These are phyloP conservation scores for Plectosphaerella plurivora DNA, from an alignment of 2,329 filamentous ascomycete species.

Conservation along the genomic window DNA sequence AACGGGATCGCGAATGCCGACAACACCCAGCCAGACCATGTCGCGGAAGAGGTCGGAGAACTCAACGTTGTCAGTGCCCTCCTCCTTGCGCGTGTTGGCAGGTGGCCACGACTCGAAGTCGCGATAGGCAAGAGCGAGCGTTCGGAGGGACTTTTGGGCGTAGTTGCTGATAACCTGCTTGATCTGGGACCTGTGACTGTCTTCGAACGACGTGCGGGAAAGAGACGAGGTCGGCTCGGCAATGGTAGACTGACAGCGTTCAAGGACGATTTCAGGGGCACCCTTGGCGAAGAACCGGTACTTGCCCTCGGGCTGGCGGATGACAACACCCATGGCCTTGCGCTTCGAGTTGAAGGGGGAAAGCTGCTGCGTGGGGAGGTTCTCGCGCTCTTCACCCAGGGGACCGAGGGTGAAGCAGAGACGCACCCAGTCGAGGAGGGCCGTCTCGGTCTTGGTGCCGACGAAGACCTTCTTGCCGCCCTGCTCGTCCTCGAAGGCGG, in stretches of 20 bases:
- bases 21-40: slow-evolving; percentile 37
- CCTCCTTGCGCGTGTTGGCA: slow-evolving; percentile 54
- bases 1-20: slow-evolving; percentile 13
- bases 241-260: slow-evolving; percentile 35
- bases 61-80: slow-evolving; percentile 49
- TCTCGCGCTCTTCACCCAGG: slow-evolving; percentile 41
- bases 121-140: slow-evolving; percentile 61
- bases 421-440: slow-evolving; percentile 33
- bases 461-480: slow-evolving; percentile 39
- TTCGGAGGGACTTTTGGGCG: slow-evolving; percentile 62
- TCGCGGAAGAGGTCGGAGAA: slow-evolving; percentile 34
- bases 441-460: slow-evolving; percentile 52
- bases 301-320: slow-evolving; percentile 19
- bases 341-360: slow-evolving; percentile 47
- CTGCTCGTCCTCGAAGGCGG: slow-evolving; percentile 46
- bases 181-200: slow-evolving; percentile 21
- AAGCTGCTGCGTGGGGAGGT: slow-evolving; percentile 40
- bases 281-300: slow-evolving; percentile 48
- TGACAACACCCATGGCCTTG: slow-evolving; percentile 43
- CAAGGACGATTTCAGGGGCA: slow-evolving; percentile 46
- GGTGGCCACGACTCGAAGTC: slow-evolving; percentile 66
- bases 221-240: slow-evolving; percentile 37
- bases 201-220: slow-evolving; percentile 23
- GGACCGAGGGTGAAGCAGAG: slow-evolving; percentile 30
- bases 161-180: slow-evolving; percentile 40